Percentiles rank a stretch among this genome's conserved stretches.
Evolutionary conservation across 2,329 filamentous ascomycete species (phyloP).

Genomic region (Talaromyces amestolkiae): DNA sequence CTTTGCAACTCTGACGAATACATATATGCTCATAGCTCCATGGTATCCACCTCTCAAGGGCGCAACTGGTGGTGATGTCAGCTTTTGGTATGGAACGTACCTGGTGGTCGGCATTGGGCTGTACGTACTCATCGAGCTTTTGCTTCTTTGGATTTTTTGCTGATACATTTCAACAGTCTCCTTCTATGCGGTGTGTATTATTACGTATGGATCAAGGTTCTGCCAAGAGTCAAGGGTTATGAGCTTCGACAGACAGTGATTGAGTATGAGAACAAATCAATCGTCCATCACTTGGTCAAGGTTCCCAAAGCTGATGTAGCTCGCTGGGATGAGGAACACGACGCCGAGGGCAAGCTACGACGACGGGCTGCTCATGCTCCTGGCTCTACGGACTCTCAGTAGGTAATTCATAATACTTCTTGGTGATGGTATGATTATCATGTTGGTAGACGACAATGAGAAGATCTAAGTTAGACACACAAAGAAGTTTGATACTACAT

Average conservation of each 20-base stretch:
- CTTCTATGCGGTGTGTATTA: conserved; percentile 58
- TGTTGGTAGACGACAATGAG: background rate
- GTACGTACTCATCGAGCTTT: conserved; percentile 44
- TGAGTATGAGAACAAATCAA: conserved; percentile 49
- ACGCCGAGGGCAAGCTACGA: conserved; percentile 41
- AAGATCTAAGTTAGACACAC: background rate
- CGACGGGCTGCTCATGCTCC: conserved; percentile 5
- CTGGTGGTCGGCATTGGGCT: conserved; percentile 62
- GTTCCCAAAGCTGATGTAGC: conserved; percentile 52
- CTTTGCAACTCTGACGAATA: conserved; percentile 59
- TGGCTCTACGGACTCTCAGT: background rate
- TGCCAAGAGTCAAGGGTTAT: conserved; percentile 57
- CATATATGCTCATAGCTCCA: conserved; percentile 66
- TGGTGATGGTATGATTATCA: background rate
- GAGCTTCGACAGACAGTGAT: conserved; percentile 56
- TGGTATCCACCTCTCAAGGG: conserved; percentile 68
- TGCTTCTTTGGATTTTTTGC: background rate
- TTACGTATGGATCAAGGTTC: conserved; percentile 55
- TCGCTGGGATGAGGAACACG: conserved; percentile 60
- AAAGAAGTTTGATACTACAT: background rate
- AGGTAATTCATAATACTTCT: background rate
- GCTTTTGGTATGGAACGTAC: conserved; percentile 73
- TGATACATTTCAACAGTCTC: conserved; percentile 39
- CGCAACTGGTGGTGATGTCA: conserved; percentile 61
- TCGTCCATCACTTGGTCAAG: conserved; percentile 53